phyloP scores from a whole-genome alignment of 495 filamentous ascomycete genomes.

The Tricharina praecox region DNA sequence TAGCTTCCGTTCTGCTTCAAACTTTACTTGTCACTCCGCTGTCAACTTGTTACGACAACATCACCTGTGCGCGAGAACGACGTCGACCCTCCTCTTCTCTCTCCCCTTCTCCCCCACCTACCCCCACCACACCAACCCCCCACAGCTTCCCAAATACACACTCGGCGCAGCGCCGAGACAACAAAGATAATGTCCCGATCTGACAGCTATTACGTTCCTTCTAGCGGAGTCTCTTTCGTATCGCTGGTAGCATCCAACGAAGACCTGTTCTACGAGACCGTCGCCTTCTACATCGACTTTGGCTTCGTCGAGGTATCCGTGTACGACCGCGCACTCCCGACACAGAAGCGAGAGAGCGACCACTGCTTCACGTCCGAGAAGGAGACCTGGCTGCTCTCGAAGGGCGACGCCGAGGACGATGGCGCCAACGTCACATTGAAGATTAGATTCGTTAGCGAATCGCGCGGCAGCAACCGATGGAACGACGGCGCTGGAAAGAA shows the following conservation, averaged over 20 bases:
- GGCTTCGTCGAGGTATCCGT: conserved; percentile 23
- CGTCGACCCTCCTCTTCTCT: too few species aligned
- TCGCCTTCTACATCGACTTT: conserved; percentile 25
- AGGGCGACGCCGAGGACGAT: conserved; percentile 8
- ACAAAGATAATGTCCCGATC: too few species aligned
- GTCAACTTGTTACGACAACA: too few species aligned
- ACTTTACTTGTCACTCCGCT: too few species aligned
- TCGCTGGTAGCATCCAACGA: conserved; percentile 25
- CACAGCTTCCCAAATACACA: too few species aligned
- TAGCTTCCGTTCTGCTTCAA: too few species aligned
- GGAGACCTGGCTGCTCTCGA: conserved; percentile 25
- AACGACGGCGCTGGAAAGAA: conserved; percentile 12
- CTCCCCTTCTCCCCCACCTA: too few species aligned
- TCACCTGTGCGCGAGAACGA: too few species aligned
- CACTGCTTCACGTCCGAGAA: conserved; percentile 26
- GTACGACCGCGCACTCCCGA: conserved; percentile 22
- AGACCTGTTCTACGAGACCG: conserved; percentile 23
- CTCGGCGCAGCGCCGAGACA: too few species aligned
- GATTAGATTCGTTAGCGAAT: conserved; percentile 19
- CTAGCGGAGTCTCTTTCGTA: conserved; percentile 25
- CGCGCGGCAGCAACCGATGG: conserved; percentile 15
- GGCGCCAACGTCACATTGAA: conserved; percentile 20
- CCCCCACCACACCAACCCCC: too few species aligned
- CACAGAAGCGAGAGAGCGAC: conserved; percentile 16
- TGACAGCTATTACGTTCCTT: neutral